phyloP scores from a whole-genome alignment of 768 basidiomycete genomes.

The Lactifluus subvellereus region DNA sequence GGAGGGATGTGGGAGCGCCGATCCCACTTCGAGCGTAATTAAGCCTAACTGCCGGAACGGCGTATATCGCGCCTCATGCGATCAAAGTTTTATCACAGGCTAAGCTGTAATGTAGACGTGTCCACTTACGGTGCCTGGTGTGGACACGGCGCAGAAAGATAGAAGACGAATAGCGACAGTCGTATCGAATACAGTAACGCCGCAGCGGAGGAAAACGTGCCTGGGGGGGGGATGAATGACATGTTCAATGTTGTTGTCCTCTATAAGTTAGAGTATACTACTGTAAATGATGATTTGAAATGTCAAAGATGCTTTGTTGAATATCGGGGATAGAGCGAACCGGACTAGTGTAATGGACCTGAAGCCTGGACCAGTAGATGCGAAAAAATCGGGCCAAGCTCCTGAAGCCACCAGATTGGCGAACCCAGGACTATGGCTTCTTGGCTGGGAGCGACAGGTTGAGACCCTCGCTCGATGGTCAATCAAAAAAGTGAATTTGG shows the following conservation, averaged over 20 bases:
- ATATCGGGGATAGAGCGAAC: neutral
- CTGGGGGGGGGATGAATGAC: neutral
- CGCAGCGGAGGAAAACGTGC: neutral
- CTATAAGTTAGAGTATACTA: neutral
- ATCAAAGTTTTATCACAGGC: neutral
- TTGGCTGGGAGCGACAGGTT: constrained; percentile 7
- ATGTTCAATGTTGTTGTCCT: neutral
- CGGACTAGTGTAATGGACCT: neutral
- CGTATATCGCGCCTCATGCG: neutral
- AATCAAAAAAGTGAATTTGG: neutral
- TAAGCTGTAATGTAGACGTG: neutral
- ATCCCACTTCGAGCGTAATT: constrained; percentile 1
- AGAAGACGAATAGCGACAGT: neutral
- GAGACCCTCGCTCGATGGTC: neutral
- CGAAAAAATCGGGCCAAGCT: neutral
- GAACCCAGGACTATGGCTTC: constrained; percentile 14
- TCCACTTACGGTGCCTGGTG: neutral
- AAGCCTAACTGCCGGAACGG: neutral
- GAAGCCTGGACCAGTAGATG: neutral
- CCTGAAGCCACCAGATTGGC: neutral
- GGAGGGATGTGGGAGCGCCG: constrained; percentile 61
- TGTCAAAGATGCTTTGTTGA: neutral
- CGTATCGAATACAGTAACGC: neutral
- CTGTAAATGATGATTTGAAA: neutral
- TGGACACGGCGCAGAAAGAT: neutral